A percentile compares a stretch with the other conserved stretches of the same genome.
Conservation (phyloP, 768 basidiomycete species). For the Lactifluus subvellereus region DNA sequence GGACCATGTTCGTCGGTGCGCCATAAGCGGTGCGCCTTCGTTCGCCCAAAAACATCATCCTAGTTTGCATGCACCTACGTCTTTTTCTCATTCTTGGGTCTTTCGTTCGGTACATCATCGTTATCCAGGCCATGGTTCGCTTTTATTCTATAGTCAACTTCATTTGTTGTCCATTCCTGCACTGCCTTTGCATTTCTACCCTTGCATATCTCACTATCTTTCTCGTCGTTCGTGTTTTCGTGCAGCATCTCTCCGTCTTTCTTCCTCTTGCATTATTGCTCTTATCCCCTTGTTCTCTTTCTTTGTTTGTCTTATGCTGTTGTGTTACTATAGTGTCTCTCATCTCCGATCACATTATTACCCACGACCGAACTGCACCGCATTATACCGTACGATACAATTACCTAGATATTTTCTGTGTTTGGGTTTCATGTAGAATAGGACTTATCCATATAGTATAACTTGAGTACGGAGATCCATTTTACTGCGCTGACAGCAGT, state of each 20-base stretch:
- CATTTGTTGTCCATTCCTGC: neutral
- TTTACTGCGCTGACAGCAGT: neutral
- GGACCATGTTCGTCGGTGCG: slow-evolving; percentile 22
- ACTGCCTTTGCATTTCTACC: neutral
- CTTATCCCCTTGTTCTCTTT: neutral
- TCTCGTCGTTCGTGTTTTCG: neutral
- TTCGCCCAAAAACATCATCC: neutral
- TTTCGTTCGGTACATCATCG: neutral
- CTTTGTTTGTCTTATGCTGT: neutral
- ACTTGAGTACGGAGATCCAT: neutral
- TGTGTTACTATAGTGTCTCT: neutral
- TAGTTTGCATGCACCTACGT: neutral
- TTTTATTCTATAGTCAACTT: neutral
- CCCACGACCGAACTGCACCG: neutral
- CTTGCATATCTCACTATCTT: neutral
- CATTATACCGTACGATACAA: neutral
- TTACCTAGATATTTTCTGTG: neutral
- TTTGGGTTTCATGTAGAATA: neutral
- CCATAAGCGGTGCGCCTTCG: neutral
- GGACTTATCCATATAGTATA: neutral
- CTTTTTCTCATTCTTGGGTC: neutral
- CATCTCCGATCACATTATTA: neutral
- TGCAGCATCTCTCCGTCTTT: neutral
- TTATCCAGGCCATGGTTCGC: no score
- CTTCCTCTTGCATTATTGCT: neutral